Evolutionary conservation across 768 basidiomycete species (phyloP), one percentile per base, ranked within the genome.

Genomic region (Boletales sp.): DNA sequence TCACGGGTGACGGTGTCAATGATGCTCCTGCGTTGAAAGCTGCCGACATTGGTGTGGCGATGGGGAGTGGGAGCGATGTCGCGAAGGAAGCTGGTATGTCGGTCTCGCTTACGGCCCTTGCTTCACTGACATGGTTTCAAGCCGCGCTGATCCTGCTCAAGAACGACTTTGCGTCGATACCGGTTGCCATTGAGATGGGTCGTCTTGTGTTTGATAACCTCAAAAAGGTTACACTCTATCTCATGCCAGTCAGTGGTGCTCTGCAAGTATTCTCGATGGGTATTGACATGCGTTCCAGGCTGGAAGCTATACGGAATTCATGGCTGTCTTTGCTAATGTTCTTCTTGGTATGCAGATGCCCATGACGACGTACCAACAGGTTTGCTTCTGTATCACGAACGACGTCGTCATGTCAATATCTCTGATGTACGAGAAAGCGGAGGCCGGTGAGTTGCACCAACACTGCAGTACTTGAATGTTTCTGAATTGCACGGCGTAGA

Each of bases 171-270:
- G 70, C 76, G 12, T 79, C 80, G 0, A 82, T 84, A 59, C 74
- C 74, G 13, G 70, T 75, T 32, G 82, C 78, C 5, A 79, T 83
- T 50, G 72, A 80, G 59, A 76, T 81, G 63, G 82, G 82, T 44
- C 76, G 80, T 14, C 66, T 80, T 15, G 76, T 80, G 1, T 83
- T 83, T 50, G 78, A 81, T 55, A 83, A 83, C 56, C 61, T 83
- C 19, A 74, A 76, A 72, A 75, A 80, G 67, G 64, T 76, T 17
- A 72, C 73, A 4, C 46, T 73, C 14, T 73, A 74, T 44, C 58
- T 77, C 18, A 67, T 76, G 59, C 76, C 76, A 14, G 71, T 72
- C 39, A 49, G 68, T 55, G 12, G 5, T 5, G 21, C 32, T 38
- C 12, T 32, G n/a, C 14, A 8, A 17, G 9, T 10, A 11, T 18